phyloP scores from a whole-genome alignment of 2,329 filamentous ascomycete species.

The Pseudogymnoascus sp. region DNA sequence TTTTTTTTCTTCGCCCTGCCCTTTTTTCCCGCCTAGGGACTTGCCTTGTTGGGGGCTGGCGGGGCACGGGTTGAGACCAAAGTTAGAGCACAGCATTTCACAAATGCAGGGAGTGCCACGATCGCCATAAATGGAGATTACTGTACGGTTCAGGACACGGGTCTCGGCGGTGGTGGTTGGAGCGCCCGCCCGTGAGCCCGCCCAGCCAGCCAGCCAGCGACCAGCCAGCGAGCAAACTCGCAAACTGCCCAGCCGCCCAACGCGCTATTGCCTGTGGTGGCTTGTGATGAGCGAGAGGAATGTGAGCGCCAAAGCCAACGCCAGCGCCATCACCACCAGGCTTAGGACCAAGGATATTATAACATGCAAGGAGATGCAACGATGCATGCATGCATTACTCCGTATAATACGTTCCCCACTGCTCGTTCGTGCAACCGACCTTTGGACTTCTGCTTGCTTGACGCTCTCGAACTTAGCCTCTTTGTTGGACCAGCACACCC shows the following conservation, averaged over 20 bases:
- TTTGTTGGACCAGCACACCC: neutral
- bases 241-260: neutral
- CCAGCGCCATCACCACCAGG: conserved; percentile 6
- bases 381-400: conserved; percentile 2
- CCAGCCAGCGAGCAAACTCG: neutral
- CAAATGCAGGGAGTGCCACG: neutral
- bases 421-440: conserved; percentile 1
- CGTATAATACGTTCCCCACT: neutral
- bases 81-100: neutral
- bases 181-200: neutral
- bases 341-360: conserved; percentile 6
- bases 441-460: neutral
- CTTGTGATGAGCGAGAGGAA: neutral
- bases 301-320: conserved; percentile 1
- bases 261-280: neutral
- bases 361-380: conserved; percentile 6
- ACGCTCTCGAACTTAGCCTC: neutral
- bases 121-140: conserved; percentile 6
- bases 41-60: conserved; percentile 1
- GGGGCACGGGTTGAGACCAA: neutral
- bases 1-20: neutral
- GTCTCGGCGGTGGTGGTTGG: conserved; percentile 2
- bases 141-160: conserved; percentile 3
- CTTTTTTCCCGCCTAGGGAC: neutral
- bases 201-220: neutral